A percentile compares a stretch with the other conserved stretches of the same genome.
Conservation (phyloP, 352 stramenopile species). For the Phytophthora chlamydospora region DNA sequence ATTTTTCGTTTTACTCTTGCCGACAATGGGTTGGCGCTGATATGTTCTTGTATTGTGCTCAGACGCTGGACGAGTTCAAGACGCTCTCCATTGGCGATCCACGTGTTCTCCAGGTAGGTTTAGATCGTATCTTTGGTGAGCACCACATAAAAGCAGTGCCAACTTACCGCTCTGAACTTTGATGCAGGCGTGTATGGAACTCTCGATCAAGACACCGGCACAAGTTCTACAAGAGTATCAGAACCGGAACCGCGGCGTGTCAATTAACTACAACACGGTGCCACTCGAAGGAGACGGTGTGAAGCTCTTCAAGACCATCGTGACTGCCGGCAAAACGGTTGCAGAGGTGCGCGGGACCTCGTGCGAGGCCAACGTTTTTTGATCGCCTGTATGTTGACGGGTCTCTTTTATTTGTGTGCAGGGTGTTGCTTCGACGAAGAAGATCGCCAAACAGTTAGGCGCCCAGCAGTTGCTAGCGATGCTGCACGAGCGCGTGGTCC, state of each 20-base stretch:
- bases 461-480: constrained; percentile 74
- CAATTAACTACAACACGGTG: constrained; percentile 85
- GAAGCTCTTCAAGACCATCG: constrained; percentile 86
- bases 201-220: constrained; percentile 81
- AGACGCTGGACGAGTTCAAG: constrained; percentile 79
- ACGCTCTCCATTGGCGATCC: constrained; percentile 62
- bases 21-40: not conserved
- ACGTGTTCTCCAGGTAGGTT: constrained; percentile 62
- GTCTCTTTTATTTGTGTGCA: constrained; percentile 19
- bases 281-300: constrained; percentile 51
- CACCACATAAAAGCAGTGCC: constrained; percentile 5
- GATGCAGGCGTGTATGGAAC: constrained; percentile 69
- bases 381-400: constrained; percentile 12
- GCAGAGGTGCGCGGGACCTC: constrained; percentile 55
- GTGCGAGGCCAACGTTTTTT: constrained; percentile 1
- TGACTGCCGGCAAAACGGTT: constrained; percentile 64
- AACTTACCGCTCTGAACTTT: constrained; percentile 2
- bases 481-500: constrained; percentile 58
- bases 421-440: constrained; percentile 80
- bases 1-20: not conserved
- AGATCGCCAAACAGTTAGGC: constrained; percentile 80
- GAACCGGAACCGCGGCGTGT: constrained; percentile 78
- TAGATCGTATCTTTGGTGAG: constrained; percentile 12
- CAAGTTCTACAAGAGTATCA: constrained; percentile 90
- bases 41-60: not conserved